phyloP scores from a whole-genome alignment of 495 filamentous ascomycete genomes.

The Coniosporium apollinis region DNA sequence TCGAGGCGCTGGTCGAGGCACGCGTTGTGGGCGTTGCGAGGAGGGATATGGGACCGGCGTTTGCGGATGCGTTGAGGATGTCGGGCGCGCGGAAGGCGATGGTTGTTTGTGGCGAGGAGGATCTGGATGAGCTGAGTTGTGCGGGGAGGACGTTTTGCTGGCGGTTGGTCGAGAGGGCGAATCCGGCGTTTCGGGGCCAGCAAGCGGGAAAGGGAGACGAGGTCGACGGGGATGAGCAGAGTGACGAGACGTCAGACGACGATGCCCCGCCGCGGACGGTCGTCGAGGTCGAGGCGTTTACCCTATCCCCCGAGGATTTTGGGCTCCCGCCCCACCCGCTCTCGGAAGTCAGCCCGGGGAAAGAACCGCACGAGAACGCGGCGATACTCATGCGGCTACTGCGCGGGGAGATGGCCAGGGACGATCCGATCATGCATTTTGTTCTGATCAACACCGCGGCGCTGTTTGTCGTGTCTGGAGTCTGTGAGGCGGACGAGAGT shows the following conservation, averaged over 20 bases:
- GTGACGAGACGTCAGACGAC: conserved; percentile 24
- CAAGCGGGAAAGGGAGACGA: neutral
- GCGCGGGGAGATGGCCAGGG: conserved; percentile 47
- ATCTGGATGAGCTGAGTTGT: conserved; percentile 88
- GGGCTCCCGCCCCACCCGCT: conserved; percentile 64
- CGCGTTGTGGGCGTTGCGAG: conserved; percentile 85
- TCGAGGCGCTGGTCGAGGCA: conserved; percentile 64
- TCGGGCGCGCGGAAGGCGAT: conserved; percentile 68
- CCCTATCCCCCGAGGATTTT: conserved; percentile 64
- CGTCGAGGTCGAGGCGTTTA: conserved; percentile 54
- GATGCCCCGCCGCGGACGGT: conserved; percentile 25
- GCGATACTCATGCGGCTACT: conserved; percentile 64
- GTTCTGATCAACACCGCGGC: conserved; percentile 89
- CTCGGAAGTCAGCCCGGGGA: conserved; percentile 59
- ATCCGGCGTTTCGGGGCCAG: conserved; percentile 23
- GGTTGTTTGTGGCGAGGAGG: conserved; percentile 85
- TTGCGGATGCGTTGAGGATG: conserved; percentile 66
- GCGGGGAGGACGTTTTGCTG: conserved; percentile 79
- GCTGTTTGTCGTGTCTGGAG: conserved; percentile 61
- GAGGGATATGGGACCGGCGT: conserved; percentile 64
- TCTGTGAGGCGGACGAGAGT: conserved; percentile 69
- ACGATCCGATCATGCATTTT: conserved; percentile 80
- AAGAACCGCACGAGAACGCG: conserved; percentile 74
- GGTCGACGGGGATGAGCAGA: conserved; percentile 14
- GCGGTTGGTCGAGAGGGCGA: conserved; percentile 44